Conservation (phyloP, 2,329 filamentous ascomycete species). For the Rhexocercosporidium sp. region DNA sequence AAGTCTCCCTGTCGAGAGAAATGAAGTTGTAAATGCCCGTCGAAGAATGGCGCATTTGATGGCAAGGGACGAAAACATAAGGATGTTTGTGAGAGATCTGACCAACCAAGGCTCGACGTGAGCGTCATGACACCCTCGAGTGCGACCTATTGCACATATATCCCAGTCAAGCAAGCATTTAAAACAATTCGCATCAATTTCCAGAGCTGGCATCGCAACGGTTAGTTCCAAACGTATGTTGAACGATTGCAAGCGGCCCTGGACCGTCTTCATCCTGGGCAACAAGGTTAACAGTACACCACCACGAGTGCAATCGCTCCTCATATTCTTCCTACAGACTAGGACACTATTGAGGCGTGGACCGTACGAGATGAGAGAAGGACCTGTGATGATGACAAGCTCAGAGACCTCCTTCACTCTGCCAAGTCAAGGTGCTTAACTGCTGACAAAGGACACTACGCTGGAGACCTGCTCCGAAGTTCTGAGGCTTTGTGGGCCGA, state of each 20-base stretch:
- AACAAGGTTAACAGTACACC: too few relatives aligned
- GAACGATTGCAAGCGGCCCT: not conserved
- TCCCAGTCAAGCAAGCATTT: not conserved
- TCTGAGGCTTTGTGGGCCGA: conserved; percentile 19
- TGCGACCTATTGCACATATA: not conserved
- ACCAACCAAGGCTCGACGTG: not conserved
- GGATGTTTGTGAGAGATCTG: not conserved
- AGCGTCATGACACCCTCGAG: not conserved
- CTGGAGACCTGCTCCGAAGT: conserved; percentile 22
- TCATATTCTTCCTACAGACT: not conserved
- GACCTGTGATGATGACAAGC: not conserved
- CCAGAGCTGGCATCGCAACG: not conserved
- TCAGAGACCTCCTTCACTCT: conserved; percentile 16
- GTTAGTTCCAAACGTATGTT: not conserved
- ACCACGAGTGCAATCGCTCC: too few relatives aligned
- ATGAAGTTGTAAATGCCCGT: not conserved
- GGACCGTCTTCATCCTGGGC: not conserved
- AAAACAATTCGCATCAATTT: not conserved
- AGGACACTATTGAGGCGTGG: not conserved
- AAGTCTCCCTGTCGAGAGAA: not conserved
- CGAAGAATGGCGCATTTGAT: not conserved
- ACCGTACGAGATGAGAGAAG: not conserved
- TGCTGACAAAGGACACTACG: conserved; percentile 19
- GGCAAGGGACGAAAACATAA: not conserved
- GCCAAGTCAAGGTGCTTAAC: not conserved